Evolutionary conservation across 2,329 filamentous ascomycete genomes (phyloP).

Genomic region (Cladophialophora immunda): DNA sequence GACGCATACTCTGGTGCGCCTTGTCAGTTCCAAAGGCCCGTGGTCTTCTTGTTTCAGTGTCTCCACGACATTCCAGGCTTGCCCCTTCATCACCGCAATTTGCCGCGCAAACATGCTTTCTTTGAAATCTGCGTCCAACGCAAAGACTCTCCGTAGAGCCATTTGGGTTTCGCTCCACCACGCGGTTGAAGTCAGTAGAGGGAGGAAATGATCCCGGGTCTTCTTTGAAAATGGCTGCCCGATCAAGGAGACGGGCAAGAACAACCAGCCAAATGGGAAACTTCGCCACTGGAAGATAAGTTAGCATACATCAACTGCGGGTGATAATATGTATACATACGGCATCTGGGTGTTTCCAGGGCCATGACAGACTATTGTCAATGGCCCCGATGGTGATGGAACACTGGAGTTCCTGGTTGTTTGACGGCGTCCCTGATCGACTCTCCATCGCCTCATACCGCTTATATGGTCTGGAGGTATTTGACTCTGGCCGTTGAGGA

Average conservation of each 20-base stretch:
- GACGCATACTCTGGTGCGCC: slow-evolving; percentile 89
- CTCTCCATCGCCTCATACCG: slow-evolving; percentile 83
- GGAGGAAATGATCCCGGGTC: slow-evolving; percentile 94
- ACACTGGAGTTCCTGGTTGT: slow-evolving; percentile 42
- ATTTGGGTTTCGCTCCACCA: slow-evolving; percentile 98
- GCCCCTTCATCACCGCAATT: slow-evolving; percentile 98
- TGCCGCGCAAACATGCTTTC: slow-evolving; percentile 99
- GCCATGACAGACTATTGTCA: slow-evolving; percentile 97
- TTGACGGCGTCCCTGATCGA: slow-evolving; percentile 62
- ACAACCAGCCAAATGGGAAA: slow-evolving; percentile 98
- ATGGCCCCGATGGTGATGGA: slow-evolving; percentile 81
- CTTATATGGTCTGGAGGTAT: slow-evolving; percentile 68
- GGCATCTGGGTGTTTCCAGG: slow-evolving; percentile 98
- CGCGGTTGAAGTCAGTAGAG: slow-evolving; percentile 87
- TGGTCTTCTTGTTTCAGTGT: slow-evolving; percentile 93
- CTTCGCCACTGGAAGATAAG: slow-evolving; percentile 68
- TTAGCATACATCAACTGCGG: not conserved
- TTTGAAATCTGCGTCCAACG: slow-evolving; percentile 93
- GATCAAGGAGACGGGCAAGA: slow-evolving; percentile 94
- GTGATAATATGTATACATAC: slow-evolving; percentile 53
- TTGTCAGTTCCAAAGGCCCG: slow-evolving; percentile 89
- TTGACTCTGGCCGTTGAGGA: slow-evolving; percentile 47
- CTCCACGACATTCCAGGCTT: slow-evolving; percentile 99
- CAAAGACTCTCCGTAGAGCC: slow-evolving; percentile 85
- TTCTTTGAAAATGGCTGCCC: slow-evolving; percentile 95